Evolutionary conservation across 202 grass and related monocot species (phyloP), one percentile per base, ranked within the genome.

Genomic region (Bolboschoenoplectus hybrid): DNA sequence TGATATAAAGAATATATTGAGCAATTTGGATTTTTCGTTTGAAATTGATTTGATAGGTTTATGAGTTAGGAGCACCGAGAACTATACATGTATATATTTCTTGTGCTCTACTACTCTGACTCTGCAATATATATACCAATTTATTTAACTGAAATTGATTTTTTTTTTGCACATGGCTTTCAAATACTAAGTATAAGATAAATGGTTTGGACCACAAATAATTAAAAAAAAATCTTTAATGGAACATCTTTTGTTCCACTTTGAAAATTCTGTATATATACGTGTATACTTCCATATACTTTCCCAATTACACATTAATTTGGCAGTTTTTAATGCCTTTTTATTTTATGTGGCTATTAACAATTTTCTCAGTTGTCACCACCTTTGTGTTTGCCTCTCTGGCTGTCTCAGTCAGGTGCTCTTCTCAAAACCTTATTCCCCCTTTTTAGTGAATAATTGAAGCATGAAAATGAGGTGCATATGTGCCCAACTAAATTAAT

Each of bases 391-490:
- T 55, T 36, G 49, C 20, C 49, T 76, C 73, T 76, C 11, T 53
- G 26, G 47, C 17, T 52, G 73, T 76, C 49, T 55, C 32, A 10
- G n/a, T 76, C 49, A 38, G 8, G 55, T 55, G 32, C 49, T 55
- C 6, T 12, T 76, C 32, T 55, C 5, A 76, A 52, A 16, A 76
- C 32, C 49, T 55, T 76, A 82, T 65, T 81, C 85, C 78, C 52
- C 74, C 53, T 26, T 62, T 19, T 44, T 11, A 4, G 1, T 83
- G n/a, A 76, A 87, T 76, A 87, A 83, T 83, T 64, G 68, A 52
- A 51, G 14, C 67, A 82, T 75, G 80, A 71, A 87, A 70, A 68
- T 62, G 62, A 69, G 81, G 38, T 67, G 57, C 67, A 87, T 60
- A 14, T 76, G 19, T 26, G 26, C 26, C 26, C 26, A 26, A 26